phyloP scores from a whole-genome alignment of 2,329 filamentous ascomycete species.

The Colletotrichum orbiculare region DNA sequence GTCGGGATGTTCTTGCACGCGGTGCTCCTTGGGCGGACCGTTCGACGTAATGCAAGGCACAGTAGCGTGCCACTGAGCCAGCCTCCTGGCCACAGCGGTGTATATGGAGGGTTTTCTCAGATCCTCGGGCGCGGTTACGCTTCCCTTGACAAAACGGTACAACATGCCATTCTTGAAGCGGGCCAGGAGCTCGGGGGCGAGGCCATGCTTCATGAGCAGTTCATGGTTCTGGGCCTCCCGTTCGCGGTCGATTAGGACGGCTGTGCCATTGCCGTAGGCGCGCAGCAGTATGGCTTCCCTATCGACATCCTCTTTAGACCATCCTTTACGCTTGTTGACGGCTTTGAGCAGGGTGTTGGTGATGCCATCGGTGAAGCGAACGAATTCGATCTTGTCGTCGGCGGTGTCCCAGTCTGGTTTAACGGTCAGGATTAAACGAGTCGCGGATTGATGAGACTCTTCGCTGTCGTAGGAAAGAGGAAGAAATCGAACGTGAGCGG shows the following conservation, averaged over 20 bases:
- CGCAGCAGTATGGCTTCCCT: constrained; percentile 87
- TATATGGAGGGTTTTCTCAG: constrained; percentile 81
- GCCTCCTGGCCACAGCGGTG: constrained; percentile 81
- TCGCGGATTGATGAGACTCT: constrained; percentile 82
- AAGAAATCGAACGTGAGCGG: constrained; percentile 68
- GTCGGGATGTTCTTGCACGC: constrained; percentile 45
- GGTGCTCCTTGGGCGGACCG: constrained; percentile 49
- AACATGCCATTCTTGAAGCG: constrained; percentile 96
- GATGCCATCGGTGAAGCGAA: constrained; percentile 96
- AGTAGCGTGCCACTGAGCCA: constrained; percentile 93
- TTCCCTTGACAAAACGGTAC: constrained; percentile 89
- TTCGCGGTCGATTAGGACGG: constrained; percentile 95
- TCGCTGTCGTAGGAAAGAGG: constrained; percentile 81
- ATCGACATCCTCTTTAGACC: constrained; percentile 82
- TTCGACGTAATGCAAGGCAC: constrained; percentile 66
- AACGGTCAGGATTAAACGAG: constrained; percentile 81
- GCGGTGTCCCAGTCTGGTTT: constrained; percentile 84
- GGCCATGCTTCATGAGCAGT: constrained; percentile 82
- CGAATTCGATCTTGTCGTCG: constrained; percentile 82
- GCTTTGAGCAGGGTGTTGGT: constrained; percentile 92
- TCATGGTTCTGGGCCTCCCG: constrained; percentile 85
- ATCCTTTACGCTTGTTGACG: constrained; percentile 73
- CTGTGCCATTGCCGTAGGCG: constrained; percentile 94
- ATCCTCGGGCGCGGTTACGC: constrained; percentile 82
- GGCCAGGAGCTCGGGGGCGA: constrained; percentile 88